Evolutionary conservation across 768 basidiomycete species (phyloP).

Genomic region (Sporobolomyces phaffii): DNA sequence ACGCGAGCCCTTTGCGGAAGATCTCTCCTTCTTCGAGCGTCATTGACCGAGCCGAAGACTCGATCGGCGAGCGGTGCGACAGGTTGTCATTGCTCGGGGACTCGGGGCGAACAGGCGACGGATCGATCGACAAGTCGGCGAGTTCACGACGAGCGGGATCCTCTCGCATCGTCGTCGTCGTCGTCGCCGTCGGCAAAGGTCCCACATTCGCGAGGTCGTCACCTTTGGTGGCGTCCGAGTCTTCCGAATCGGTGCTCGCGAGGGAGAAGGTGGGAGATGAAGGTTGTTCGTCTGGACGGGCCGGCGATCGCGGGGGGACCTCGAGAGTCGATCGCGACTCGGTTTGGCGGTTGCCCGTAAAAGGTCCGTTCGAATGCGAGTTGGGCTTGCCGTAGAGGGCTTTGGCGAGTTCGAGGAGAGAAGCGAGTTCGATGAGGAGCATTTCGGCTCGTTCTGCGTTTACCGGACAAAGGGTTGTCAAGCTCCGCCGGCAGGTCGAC

Average conservation of each 20-base stretch:
- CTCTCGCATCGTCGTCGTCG: too few relatives aligned
- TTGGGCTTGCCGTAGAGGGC: slow-evolving; percentile 27
- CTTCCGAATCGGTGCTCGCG: slow-evolving; percentile 47
- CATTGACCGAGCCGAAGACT: slow-evolving; percentile 24
- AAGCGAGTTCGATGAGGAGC: slow-evolving; percentile 64
- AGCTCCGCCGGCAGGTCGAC: neutral
- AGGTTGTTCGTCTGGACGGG: slow-evolving; percentile 3
- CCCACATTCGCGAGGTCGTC: too few relatives aligned
- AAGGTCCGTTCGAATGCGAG: too few relatives aligned
- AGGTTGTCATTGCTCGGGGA: too few relatives aligned
- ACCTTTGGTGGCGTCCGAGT: too few relatives aligned
- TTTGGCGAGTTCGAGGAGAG: slow-evolving; percentile 53
- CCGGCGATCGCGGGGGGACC: slow-evolving; percentile 1
- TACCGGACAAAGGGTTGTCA: neutral
- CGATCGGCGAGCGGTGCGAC: slow-evolving; percentile 38
- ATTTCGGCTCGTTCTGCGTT: slow-evolving; percentile 25
- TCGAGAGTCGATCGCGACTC: slow-evolving; percentile 9
- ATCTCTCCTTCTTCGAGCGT: slow-evolving; percentile 81
- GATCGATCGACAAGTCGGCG: neutral
- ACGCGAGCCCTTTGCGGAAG: slow-evolving; percentile 78
- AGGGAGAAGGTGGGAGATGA: slow-evolving; percentile 48
- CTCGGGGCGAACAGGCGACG: too few relatives aligned
- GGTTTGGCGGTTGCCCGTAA: too few relatives aligned
- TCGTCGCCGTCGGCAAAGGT: too few relatives aligned
- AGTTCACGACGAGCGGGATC: too few relatives aligned